Conservation (phyloP, 345 rosid species). For the Combretum micranthum region DNA sequence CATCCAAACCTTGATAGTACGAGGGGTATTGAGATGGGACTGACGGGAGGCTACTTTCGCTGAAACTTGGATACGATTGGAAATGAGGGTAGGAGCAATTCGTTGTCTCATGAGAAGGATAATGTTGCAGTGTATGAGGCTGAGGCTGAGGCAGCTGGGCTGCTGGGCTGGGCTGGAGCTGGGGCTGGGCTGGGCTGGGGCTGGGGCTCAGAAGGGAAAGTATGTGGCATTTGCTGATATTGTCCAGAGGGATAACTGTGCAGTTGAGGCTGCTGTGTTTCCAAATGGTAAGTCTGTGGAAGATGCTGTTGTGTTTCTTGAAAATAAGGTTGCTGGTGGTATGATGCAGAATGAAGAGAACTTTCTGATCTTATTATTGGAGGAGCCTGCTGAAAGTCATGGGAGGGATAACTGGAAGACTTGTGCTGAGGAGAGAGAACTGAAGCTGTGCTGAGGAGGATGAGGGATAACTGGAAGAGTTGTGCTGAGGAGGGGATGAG, state of each 20-base stretch:
- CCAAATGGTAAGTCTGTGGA: neutral
- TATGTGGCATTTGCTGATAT: slow-evolving; percentile 7
- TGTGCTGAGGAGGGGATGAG: no score
- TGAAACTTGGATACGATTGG: slow-evolving; percentile 85
- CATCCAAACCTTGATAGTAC: slow-evolving; percentile 64
- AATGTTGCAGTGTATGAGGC: slow-evolving; percentile 42
- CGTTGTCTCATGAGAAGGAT: slow-evolving; percentile 44
- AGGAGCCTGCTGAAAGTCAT: slow-evolving; percentile 49
- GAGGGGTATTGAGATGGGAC: slow-evolving; percentile 52
- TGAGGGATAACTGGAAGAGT: no score
- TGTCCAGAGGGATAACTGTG: slow-evolving; percentile 10
- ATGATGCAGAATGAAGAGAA: slow-evolving; percentile 44
- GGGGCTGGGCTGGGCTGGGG: no score
- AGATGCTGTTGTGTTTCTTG: slow-evolving; percentile 7
- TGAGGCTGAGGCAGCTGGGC: slow-evolving; percentile 5
- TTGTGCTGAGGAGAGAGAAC: no score
- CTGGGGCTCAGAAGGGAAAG: slow-evolving; percentile 17
- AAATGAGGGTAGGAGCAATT: slow-evolving; percentile 64
- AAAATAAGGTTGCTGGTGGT: slow-evolving; percentile 13
- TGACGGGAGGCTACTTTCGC: slow-evolving; percentile 74
- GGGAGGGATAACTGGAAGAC: slow-evolving; percentile 38
- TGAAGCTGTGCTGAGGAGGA: no score
- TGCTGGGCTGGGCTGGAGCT: neutral
- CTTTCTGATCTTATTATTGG: slow-evolving; percentile 30
- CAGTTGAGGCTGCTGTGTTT: slow-evolving; percentile 3